Conservation (phyloP, 2,329 filamentous ascomycete genomes). For the Penicillium sp. region DNA sequence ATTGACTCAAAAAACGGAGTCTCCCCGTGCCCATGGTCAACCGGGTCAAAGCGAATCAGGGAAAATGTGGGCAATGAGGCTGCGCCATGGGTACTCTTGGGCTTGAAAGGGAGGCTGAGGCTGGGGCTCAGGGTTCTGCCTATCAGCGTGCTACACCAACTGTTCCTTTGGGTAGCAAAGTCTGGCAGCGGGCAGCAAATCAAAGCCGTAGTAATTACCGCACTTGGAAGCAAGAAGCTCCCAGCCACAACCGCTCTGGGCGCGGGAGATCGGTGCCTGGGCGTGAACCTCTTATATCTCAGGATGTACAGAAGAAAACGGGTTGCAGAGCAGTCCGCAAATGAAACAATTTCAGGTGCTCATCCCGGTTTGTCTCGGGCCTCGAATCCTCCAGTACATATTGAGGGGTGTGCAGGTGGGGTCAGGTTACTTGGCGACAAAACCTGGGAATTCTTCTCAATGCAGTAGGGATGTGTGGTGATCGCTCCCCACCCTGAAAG, state of each 20-base stretch:
- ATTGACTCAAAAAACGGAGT: constrained; percentile 9
- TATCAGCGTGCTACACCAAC: neutral
- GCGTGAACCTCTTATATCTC: neutral
- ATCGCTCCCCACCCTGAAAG: constrained; percentile 3
- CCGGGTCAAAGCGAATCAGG: constrained; percentile 1
- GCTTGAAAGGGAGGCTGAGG: neutral
- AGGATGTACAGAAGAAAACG: too few relatives aligned
- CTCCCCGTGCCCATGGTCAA: constrained; percentile 7
- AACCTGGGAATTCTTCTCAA: constrained; percentile 9
- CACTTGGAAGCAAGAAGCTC: neutral
- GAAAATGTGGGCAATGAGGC: constrained; percentile 4
- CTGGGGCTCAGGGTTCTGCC: neutral
- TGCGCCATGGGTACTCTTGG: neutral
- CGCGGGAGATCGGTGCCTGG: constrained; percentile 20
- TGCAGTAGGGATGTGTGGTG: constrained; percentile 9
- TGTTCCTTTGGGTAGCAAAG: neutral
- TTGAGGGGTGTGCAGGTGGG: constrained; percentile 12
- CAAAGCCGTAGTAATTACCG: constrained; percentile 1
- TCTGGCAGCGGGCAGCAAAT: neutral
- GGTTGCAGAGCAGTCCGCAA: neutral
- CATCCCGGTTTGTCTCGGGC: constrained; percentile 6
- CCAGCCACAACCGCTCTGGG: constrained; percentile 17
- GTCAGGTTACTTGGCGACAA: constrained; percentile 7
- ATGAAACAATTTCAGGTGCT: neutral
- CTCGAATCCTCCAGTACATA: constrained; percentile 2